Percentiles rank a stretch among this genome's conserved stretches.
Conservation (phyloP, 805 yeast species). For the Starmerella powellii region DNA sequence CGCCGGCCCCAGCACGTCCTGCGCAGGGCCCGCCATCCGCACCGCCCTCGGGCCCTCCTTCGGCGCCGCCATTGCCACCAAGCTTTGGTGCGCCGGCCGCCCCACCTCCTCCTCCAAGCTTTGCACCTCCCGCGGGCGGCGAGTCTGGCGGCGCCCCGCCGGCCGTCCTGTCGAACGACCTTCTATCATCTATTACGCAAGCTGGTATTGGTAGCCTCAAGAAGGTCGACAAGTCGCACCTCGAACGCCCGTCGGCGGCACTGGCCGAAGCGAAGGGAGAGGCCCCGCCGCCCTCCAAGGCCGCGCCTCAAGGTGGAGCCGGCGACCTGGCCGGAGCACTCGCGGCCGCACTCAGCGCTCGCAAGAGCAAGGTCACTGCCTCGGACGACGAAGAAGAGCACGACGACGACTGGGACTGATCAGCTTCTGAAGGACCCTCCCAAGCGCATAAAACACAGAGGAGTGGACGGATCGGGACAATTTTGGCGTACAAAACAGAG, state of each 20-base stretch:
- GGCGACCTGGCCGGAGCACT: constrained; percentile 63
- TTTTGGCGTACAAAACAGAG: no score
- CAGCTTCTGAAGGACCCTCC: no score
- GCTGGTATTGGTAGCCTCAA: constrained; percentile 60
- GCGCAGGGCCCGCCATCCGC: constrained; percentile 30
- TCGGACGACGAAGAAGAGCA: constrained; percentile 79
- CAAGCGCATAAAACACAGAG: no score
- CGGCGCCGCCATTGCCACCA: constrained; percentile 27
- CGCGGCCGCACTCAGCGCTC: constrained; percentile 68
- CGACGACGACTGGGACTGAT: constrained; percentile 55
- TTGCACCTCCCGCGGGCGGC: constrained; percentile 30
- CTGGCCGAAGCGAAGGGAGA: constrained; percentile 64
- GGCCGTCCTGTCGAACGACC: constrained; percentile 20
- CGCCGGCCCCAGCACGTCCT: constrained; percentile 16
- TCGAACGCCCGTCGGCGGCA: constrained; percentile 66
- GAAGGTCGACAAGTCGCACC: constrained; percentile 70
- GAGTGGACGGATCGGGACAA: no score
- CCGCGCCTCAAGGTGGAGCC: constrained; percentile 31
- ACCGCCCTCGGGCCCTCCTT: constrained; percentile 28
- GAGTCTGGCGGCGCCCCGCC: constrained; percentile 52
- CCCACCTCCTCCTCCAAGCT: constrained; percentile 25
- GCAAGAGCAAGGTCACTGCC: constrained; percentile 70
- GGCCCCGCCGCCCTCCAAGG: constrained; percentile 30
- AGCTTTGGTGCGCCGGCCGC: constrained; percentile 20
- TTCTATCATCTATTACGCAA: constrained; percentile 73